These are phyloP conservation scores for Trichoderma sp. DNA, from an alignment of 2,329 filamentous ascomycete species.

Conservation along the genomic window DNA sequence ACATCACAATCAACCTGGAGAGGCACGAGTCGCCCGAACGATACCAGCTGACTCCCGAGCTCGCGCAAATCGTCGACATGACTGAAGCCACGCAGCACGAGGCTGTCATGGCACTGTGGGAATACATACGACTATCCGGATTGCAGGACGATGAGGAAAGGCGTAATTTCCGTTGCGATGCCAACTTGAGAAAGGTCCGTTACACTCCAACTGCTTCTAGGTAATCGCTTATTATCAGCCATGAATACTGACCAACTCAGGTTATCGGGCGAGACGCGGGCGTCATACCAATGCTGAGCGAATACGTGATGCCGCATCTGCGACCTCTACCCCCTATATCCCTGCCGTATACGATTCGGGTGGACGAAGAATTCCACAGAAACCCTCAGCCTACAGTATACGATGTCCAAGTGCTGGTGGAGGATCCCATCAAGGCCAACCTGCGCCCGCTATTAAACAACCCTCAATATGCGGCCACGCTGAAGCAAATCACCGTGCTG, in stretches of 20 bases:
- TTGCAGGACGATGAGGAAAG: constrained; percentile 95
- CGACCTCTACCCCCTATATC: constrained; percentile 78
- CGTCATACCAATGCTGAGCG: constrained; percentile 82
- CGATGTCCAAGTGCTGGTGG: constrained; percentile 81
- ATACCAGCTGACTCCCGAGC: constrained; percentile 73
- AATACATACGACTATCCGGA: constrained; percentile 84
- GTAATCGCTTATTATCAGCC: not conserved
- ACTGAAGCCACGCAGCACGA: constrained; percentile 85
- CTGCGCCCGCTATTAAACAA: constrained; percentile 69
- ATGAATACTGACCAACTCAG: constrained; percentile 45
- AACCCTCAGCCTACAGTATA: constrained; percentile 80
- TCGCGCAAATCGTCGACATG: constrained; percentile 84
- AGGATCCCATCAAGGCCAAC: constrained; percentile 75
- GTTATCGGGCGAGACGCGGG: constrained; percentile 75
- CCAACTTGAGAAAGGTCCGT: constrained; percentile 72
- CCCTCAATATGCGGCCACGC: constrained; percentile 67
- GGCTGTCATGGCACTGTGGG: constrained; percentile 89
- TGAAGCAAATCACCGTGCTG: constrained; percentile 73
- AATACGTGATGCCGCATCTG: constrained; percentile 78
- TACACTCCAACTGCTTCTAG: not conserved
- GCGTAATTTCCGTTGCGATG: constrained; percentile 87
- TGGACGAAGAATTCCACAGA: constrained; percentile 81
- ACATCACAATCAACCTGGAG: constrained; percentile 83
- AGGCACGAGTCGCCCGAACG: constrained; percentile 85
- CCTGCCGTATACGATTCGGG: constrained; percentile 88